Conservation (phyloP, 2,329 filamentous ascomycete species). For the Ciborinia camelliae region DNA sequence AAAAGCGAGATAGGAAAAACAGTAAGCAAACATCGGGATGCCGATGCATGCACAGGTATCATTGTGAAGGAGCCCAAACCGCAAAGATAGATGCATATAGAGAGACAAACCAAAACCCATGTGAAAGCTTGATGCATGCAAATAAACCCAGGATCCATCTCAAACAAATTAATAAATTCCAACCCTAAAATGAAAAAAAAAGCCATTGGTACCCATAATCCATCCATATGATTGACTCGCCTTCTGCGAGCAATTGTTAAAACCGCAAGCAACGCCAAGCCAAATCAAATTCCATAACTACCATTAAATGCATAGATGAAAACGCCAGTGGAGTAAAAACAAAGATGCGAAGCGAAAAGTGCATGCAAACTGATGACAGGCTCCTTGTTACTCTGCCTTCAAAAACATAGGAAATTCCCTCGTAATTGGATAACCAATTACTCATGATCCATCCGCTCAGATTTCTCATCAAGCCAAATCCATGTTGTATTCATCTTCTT, state of each 20-base stretch:
- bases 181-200: neutral
- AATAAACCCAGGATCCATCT: conserved; percentile 10
- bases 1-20: conserved; percentile 13
- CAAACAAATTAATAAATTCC: conserved; percentile 16
- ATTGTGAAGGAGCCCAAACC: conserved; percentile 12
- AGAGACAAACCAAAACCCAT: neutral
- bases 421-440: neutral
- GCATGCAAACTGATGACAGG: conserved; percentile 16
- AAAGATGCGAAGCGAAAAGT: conserved; percentile 26
- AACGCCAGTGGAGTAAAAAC: conserved; percentile 33
- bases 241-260: conserved; percentile 30
- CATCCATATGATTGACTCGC: conserved; percentile 22
- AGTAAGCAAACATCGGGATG: conserved; percentile 18
- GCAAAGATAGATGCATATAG: conserved; percentile 13
- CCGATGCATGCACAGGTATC: conserved; percentile 19
- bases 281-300: conserved; percentile 30
- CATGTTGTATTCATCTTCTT: conserved; percentile 92
- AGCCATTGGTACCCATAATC: conserved; percentile 15
- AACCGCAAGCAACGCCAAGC: conserved; percentile 27
- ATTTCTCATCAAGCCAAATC: conserved; percentile 53
- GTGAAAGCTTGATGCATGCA: conserved; percentile 12
- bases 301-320: conserved; percentile 37
- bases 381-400: neutral
- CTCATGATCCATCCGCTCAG: neutral
- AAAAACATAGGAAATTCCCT: neutral